These are phyloP conservation scores for Pyrus pyrifolia DNA, from an alignment of 306 rosid species.

Conservation along the genomic window DNA sequence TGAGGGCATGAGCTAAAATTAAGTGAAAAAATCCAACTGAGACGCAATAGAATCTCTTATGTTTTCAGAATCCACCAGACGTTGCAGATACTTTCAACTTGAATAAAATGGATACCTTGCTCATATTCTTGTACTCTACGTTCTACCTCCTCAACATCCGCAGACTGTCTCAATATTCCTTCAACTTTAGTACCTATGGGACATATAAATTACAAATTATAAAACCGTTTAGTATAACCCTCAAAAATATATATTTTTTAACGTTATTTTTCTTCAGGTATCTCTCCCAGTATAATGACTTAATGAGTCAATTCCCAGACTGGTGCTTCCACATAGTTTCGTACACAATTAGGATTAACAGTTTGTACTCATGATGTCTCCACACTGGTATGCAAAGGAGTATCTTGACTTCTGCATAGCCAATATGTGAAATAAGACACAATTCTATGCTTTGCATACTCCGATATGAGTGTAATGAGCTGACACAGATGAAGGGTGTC, in stretches of 20 bases:
- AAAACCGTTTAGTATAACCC: not conserved
- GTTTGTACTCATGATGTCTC: not conserved
- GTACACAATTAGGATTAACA: not conserved
- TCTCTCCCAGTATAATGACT: not conserved
- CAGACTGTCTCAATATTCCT: conserved; percentile 94
- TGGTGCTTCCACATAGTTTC: not conserved
- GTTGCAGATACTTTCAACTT: conserved; percentile 16
- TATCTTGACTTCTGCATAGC: not conserved
- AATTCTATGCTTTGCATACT: not conserved
- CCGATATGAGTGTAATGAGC: not conserved
- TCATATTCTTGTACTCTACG: conserved; percentile 93
- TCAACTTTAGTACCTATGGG: conserved; percentile 69
- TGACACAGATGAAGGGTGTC: not conserved
- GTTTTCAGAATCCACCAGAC: not conserved
- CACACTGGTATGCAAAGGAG: not conserved
- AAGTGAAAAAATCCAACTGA: conserved; percentile 3
- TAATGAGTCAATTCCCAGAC: not conserved
- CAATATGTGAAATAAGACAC: not conserved
- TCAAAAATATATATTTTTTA: not conserved
- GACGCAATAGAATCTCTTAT: not conserved
- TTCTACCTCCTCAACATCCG: conserved; percentile 98
- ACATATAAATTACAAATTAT: not conserved
- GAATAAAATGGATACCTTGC: conserved; percentile 54
- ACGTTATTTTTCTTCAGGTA: not conserved
- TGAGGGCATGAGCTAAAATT: not conserved